A percentile compares a stretch with the other conserved stretches of the same genome.
Evolutionary conservation across 2,329 filamentous ascomycete species (phyloP).

Genomic region (Cercospora sp.): DNA sequence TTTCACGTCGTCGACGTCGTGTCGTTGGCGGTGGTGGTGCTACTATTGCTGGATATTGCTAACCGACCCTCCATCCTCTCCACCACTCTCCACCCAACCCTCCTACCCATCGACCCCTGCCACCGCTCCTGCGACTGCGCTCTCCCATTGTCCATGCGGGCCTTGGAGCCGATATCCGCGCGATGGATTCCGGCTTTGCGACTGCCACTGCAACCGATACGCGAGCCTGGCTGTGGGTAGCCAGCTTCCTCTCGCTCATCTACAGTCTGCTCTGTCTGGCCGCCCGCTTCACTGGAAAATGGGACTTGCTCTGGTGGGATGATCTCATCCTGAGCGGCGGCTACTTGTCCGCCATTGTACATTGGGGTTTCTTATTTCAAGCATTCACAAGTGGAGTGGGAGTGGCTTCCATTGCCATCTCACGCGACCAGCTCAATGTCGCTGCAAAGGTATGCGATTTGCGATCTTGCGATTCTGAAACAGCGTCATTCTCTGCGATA

Average conservation of each 20-base stretch:
- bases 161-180: not conserved
- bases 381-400: slow-evolving; percentile 19
- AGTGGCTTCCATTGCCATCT: slow-evolving; percentile 17
- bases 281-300: slow-evolving; percentile 24
- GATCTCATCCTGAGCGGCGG: slow-evolving; percentile 22
- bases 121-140: not conserved
- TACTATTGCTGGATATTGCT: not conserved
- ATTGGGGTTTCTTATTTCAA: slow-evolving; percentile 25
- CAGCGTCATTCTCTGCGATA: not conserved
- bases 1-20: not conserved
- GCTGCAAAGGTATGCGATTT: slow-evolving; percentile 17
- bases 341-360: slow-evolving; percentile 21
- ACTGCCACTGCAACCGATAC: slow-evolving; percentile 23
- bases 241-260: slow-evolving; percentile 23
- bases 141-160: not conserved
- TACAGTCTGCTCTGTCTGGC: slow-evolving; percentile 28
- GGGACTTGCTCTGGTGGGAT: slow-evolving; percentile 29
- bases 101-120: not conserved
- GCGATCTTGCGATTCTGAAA: not conserved
- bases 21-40: not conserved
- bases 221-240: slow-evolving; percentile 28
- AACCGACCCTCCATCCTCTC: not conserved
- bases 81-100: not conserved
- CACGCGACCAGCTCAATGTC: slow-evolving; percentile 8
- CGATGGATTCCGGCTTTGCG: slow-evolving; percentile 20